Evolutionary conservation across 805 yeast genomes (phyloP), one percentile per base, ranked within the genome.

Genomic region (Pichia heedii): DNA sequence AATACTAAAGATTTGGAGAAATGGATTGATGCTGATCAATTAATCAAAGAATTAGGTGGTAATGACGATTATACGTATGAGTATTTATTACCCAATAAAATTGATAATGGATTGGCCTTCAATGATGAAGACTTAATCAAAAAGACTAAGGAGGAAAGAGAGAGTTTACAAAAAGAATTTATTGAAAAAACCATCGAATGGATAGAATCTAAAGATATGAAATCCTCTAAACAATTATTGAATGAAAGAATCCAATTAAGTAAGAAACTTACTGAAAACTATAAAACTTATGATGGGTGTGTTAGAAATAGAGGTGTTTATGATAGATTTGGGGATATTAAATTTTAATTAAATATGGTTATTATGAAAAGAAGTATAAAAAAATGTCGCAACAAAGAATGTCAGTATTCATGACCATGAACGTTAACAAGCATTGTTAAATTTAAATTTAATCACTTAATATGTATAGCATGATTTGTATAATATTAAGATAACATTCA

Each of bases 11-110:
- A 93, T 44, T 64, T 90, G 54, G 69, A 67, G 38, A 71, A 81
- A 52, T 77, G 68, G 59, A 76, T 90, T 33, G 79, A 75, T 37
- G 57, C 64, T 24, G 67, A 75, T 22, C 69, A 76, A 54, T 71
- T 93, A 49, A 89, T 95, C 26, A 66, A 69, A 50, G 76, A 73
- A 33, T 62, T 89, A 46, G 97, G 95, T 12, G 97, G 97, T 36
- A 67, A 71, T 11, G 81, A 80, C 49, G 63, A 60, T 20, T 72
- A 66, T 50, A 79, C 76, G 46, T 75, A 73, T 65, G 60, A 74
- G 42, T 93, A 83, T 61, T 62, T 68, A 18, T 66, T 65, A 34
- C 95, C 96, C 27, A 69, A 72, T 11, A 67, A 68, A 29, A 71
- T 77, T 16, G 78, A 73, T 45, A 85, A 86, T 54, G 70, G 67